These are phyloP conservation scores for Eimeria tenella DNA, from an alignment of 169 alveolate species.

Conservation along the genomic window DNA sequence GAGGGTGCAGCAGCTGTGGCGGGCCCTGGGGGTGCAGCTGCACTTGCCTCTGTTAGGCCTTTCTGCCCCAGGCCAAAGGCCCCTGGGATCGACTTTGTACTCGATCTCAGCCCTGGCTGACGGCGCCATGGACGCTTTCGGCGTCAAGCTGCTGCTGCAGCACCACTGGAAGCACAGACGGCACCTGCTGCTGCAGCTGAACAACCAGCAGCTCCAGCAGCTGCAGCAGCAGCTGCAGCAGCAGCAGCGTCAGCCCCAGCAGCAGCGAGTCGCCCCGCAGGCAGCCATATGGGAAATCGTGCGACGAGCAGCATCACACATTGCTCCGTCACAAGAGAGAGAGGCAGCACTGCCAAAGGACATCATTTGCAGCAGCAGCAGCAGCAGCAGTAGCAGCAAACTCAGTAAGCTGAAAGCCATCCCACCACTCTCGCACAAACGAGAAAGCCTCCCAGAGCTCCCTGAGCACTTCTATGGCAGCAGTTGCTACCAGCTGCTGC, in stretches of 20 bases:
- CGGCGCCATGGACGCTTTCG: neutral
- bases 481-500: neutral
- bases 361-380: conserved; percentile 20
- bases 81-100: neutral
- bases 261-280: neutral
- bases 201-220: neutral
- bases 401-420: neutral
- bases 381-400: conserved; percentile 28
- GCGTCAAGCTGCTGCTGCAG: conserved; percentile 30
- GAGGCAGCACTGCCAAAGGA: conserved; percentile 24
- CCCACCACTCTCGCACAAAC: too few species aligned
- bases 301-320: neutral
- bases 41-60: neutral
- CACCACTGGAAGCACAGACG: conserved; percentile 47
- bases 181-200: conserved; percentile 25
- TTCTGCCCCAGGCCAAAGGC: neutral
- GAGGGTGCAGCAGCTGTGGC: neutral
- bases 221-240: conserved; percentile 42
- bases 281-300: neutral
- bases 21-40: neutral
- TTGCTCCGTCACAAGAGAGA: neutral
- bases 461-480: too few species aligned
- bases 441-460: too few species aligned
- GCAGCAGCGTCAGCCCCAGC: conserved; percentile 9
- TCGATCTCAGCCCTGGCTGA: neutral